phyloP scores from a whole-genome alignment of 371 early-diverging fungal genomes.

The Syncephalastrum racemosum region DNA sequence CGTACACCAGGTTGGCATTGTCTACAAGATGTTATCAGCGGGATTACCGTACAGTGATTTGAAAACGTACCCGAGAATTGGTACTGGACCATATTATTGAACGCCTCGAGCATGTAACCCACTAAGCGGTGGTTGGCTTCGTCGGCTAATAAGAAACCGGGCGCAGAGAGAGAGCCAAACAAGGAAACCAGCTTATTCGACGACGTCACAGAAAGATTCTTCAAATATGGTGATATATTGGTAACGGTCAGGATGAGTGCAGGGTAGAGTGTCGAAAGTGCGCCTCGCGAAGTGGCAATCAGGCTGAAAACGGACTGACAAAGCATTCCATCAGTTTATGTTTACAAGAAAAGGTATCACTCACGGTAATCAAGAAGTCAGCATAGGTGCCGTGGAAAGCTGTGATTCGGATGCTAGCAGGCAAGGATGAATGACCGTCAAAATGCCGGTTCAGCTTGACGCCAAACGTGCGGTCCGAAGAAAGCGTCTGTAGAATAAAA shows the following conservation, averaged over 20 bases:
- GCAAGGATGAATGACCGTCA: slow-evolving; percentile 63
- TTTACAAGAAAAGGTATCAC: slow-evolving; percentile 9
- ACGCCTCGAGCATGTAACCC: slow-evolving; percentile 71
- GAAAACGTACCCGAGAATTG: slow-evolving; percentile 59
- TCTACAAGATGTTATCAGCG: slow-evolving; percentile 20
- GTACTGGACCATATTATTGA: slow-evolving; percentile 82
- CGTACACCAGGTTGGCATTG: slow-evolving; percentile 79
- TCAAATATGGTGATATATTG: slow-evolving; percentile 81
- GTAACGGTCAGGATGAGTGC: slow-evolving; percentile 72
- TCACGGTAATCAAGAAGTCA: slow-evolving; percentile 78
- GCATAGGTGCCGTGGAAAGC: slow-evolving; percentile 79
- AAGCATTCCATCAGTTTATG: neutral
- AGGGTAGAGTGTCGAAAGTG: slow-evolving; percentile 71
- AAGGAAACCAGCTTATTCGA: slow-evolving; percentile 73
- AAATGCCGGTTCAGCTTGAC: slow-evolving; percentile 76
- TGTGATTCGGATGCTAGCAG: slow-evolving; percentile 66
- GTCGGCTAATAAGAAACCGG: slow-evolving; percentile 77
- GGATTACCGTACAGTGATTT: neutral
- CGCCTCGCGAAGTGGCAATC: slow-evolving; percentile 72
- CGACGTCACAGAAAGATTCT: slow-evolving; percentile 70
- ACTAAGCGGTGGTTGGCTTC: slow-evolving; percentile 73
- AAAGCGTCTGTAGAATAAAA: slow-evolving; percentile 81
- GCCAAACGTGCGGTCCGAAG: slow-evolving; percentile 77
- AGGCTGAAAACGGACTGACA: slow-evolving; percentile 69
- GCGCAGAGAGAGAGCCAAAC: slow-evolving; percentile 75